Base-by-base conservation (phyloP, 352 stramenopile genomes). In the Peronospora belbahrii region DNA sequence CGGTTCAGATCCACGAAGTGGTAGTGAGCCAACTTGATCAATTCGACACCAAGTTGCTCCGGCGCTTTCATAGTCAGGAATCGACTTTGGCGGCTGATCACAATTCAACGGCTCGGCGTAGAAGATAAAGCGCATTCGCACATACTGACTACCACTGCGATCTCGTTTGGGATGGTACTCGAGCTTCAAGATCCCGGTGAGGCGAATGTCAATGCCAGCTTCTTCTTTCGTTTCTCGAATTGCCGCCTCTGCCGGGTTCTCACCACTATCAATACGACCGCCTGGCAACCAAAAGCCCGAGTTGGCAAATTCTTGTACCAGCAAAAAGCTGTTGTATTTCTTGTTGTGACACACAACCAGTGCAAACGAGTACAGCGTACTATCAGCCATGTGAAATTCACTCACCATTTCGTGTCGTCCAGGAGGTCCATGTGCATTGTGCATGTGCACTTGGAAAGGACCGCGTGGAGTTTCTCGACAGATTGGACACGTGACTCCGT, bases 221-320 rank as follows among this genome's bases (percentile, higher is more conserved):
- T 93, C 81, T 52, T 93, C 81, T 42, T 88, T 84, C n/a, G 81
- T 93, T 59, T 93, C 81, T 15, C 81, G 78, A 48, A 93, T 83
- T 3, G 81, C 81, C 0, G 81, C 81, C 37, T 88, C 60, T 15
- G 56, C 63, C 0, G 79, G 79, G 50, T 82, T 89, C 51, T 93
- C 81, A 14, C 81, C 81, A 14, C 72, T 72, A 51, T 93, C 81
- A 37, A 93, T 78, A 8, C 78, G 65, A 31, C 81, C 81, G 0
- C 81, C 81, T 1, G 81, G 81, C 41, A 93, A 43, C 81, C 81
- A 93, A 53, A 82, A 93, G 31, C 82, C 82, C 15, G 74, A 90
- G 49, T 87, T 89, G 14, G 78, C 82, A 61, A 90, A 90, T 48
- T 93, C 82, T 48, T 93, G 82, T 22, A 93, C 82, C 11, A 93